Evolutionary conservation across 2,329 filamentous ascomycete genomes (phyloP), one percentile per base, ranked within the genome.

Genomic region (Claviceps pazoutovae): DNA sequence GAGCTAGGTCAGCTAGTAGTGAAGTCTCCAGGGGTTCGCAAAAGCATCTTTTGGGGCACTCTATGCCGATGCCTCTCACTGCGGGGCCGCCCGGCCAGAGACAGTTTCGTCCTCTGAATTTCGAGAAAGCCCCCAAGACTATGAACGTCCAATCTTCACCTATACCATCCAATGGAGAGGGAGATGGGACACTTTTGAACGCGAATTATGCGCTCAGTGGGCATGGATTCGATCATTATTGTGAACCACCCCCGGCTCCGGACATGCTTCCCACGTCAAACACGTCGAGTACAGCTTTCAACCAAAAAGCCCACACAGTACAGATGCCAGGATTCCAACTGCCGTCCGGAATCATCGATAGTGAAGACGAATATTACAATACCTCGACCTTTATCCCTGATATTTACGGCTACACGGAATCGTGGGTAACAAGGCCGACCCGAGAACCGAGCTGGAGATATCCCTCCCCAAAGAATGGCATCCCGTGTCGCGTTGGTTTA

Each of bases 71-170:
- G 21, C 76, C 75, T 9, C 59, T 79, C 56, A 78, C 73, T 19
- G 76, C 76, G 30, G 76, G 76, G 1, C 76, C 76, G 43, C 76
- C 76, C 13, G 76, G 76, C 19, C 72, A 74, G 54, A 71, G 75
- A 43, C 73, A 74, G 52, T 71, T 71, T 56, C 71, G 67, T 19
- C 65, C 72, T n/a, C 66, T 68, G 23, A 68, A 68, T 2, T 65
- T 72, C 37, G 71, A 75, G 30, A 60, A 63, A 8, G 63, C 65
- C 1, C 60, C 67, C 53, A 69, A 64, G 51, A 60, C 64, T 36
- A 59, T 66, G 17, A 46, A 43, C 4, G 17, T 17, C 8, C 47
- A 42, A 55, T 55, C 19, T 42, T 51, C 45, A 58, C 45, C 44
- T 21, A 21, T 19, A 3, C 34, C 13, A 8, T 41, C 2, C 8